phyloP scores from a whole-genome alignment of 2,329 filamentous ascomycete genomes.

The Xylariaceae sp. region DNA sequence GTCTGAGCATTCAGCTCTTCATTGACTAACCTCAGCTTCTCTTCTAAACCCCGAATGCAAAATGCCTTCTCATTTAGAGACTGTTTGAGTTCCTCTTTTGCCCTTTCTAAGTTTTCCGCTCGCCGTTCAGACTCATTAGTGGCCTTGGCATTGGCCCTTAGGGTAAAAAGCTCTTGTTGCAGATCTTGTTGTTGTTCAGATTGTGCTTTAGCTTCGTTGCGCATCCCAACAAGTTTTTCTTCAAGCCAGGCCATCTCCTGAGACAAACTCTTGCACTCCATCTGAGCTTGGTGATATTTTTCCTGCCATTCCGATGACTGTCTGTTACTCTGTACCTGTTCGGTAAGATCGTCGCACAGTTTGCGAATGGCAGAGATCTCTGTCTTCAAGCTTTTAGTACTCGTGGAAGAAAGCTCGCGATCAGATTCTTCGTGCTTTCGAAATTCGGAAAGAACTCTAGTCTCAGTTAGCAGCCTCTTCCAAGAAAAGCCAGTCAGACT shows the following conservation, averaged over 20 bases:
- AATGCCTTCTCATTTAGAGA: slow-evolving; percentile 27
- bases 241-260: slow-evolving; percentile 25
- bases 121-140: slow-evolving; percentile 15
- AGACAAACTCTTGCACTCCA: slow-evolving; percentile 8
- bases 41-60: slow-evolving; percentile 17
- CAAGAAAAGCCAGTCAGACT: too few species aligned
- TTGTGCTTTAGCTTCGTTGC: slow-evolving; percentile 10
- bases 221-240: slow-evolving; percentile 23
- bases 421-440: slow-evolving; percentile 16
- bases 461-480: slow-evolving; percentile 7
- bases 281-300: slow-evolving; percentile 22
- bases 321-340: slow-evolving; percentile 12
- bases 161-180: slow-evolving; percentile 14
- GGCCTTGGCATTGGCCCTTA: slow-evolving; percentile 14
- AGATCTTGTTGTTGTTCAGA: slow-evolving; percentile 23
- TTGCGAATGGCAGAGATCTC: slow-evolving; percentile 16
- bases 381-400: slow-evolving; percentile 10
- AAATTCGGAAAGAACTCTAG: slow-evolving; percentile 23
- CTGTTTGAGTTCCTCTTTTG: slow-evolving; percentile 19
- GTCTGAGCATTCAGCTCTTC: slow-evolving; percentile 25
- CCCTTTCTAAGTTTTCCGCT: slow-evolving; percentile 17
- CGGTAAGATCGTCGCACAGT: slow-evolving; percentile 9
- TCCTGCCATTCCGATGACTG: slow-evolving; percentile 30
- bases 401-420: slow-evolving; percentile 14
- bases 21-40: slow-evolving; percentile 17